Conservation (phyloP, 768 basidiomycete species). For the Asterophora lycoperdoides region DNA sequence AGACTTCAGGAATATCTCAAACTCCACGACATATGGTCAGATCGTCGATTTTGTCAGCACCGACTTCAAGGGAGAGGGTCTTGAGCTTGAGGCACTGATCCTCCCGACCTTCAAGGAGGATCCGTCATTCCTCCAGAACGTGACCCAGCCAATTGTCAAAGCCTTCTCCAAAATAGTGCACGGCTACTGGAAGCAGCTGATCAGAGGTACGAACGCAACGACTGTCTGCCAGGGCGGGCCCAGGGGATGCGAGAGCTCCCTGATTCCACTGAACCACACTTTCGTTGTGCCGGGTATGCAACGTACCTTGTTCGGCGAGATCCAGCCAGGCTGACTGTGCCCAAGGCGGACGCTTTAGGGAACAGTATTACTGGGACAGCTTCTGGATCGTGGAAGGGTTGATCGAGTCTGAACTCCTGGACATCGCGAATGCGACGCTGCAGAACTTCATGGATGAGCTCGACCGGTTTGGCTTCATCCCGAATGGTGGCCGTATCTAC, state of each 20-base stretch:
- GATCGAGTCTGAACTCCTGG: constrained; percentile 72
- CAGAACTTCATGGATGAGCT: constrained; percentile 97
- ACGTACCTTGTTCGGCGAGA: not conserved
- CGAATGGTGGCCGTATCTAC: constrained; percentile 91
- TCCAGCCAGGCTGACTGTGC: not conserved
- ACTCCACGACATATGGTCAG: constrained; percentile 53
- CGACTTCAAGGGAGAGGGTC: constrained; percentile 82
- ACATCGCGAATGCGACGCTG: constrained; percentile 69
- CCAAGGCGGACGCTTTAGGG: constrained; percentile 67
- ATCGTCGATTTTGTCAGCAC: constrained; percentile 66
- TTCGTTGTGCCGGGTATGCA: constrained; percentile 83
- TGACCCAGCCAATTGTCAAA: constrained; percentile 63
- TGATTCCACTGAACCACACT: constrained; percentile 89
- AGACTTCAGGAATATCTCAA: constrained; percentile 56
- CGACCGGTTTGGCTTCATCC: constrained; percentile 81
- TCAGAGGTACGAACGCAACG: constrained; percentile 68
- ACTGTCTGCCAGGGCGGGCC: constrained; percentile 51
- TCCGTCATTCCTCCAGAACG: constrained; percentile 67
- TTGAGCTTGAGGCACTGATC: constrained; percentile 63
- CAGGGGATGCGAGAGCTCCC: constrained; percentile 70
- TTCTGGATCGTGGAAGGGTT: constrained; percentile 89
- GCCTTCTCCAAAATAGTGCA: constrained; percentile 80
- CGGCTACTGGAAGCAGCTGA: constrained; percentile 79
- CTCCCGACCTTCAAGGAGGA: constrained; percentile 57
- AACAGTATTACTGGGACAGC: constrained; percentile 72